Evolutionary conservation across 805 yeast species (phyloP), one percentile per base, ranked within the genome.

Genomic region (Schizosaccharomyces cryophilus): DNA sequence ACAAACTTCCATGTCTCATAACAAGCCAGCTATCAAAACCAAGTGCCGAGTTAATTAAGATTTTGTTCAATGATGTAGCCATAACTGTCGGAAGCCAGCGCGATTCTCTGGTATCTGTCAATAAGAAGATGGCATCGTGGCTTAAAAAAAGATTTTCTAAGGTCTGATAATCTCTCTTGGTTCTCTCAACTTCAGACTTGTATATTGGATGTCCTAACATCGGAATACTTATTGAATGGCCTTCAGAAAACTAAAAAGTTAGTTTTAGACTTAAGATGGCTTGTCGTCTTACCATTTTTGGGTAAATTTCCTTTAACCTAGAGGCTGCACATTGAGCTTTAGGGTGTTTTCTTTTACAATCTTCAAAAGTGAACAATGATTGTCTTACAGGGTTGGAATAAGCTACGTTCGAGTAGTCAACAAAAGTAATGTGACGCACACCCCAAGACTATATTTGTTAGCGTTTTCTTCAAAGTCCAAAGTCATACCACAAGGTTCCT

Each of bases 71-170:
- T 1, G 82, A 82, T 61, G 80, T 75, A 0, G 87, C 86, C 48
- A 93, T 71, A 0, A 90, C 80, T 0, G 97, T 84, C 0, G 99
- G 99, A n/a, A 93, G 74, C 99, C 99, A 93, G 64, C 99, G 77
- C 0, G 96, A 80, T 69, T 93, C 99, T 61, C 99, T 77, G 4
- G 96, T 87, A 69, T 93, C 99, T 85, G 89, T 86, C 58, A 89
- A 73, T 40, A 94, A 71, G 66, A 84, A 93, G 0, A 90, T 69
- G 0, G 77, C 84, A 70, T 93, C 98, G 69, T 87, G 90, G 0
- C 71, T 73, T 19, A 77, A 75, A 29, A 87, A 79, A 5, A 88
- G 73, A 51, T 72, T 65, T 30, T 72, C 73, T 24, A 93, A 70
- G 60, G 67, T 67, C 0, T 80, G 77, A 68, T 75, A 90, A 59